phyloP scores from a whole-genome alignment of 768 basidiomycete genomes.

The Pleurotus tuber-regium region DNA sequence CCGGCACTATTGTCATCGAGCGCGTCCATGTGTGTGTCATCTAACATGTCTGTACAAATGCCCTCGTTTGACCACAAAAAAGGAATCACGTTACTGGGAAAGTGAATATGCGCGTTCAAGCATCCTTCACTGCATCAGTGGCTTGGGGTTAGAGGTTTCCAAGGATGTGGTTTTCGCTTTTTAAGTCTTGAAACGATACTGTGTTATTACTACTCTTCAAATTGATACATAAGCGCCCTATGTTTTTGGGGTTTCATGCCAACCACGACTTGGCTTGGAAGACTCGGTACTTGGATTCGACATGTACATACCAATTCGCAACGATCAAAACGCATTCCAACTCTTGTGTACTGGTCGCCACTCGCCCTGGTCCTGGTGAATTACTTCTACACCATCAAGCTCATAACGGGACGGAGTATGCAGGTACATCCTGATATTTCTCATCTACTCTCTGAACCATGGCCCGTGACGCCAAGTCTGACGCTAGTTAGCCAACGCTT shows the following conservation, averaged over 20 bases:
- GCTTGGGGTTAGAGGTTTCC: slow-evolving; percentile 41
- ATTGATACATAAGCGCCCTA: background rate
- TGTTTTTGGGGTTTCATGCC: background rate
- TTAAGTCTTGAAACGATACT: slow-evolving; percentile 5
- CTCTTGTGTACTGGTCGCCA: slow-evolving; percentile 56
- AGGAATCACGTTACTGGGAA: slow-evolving; percentile 26
- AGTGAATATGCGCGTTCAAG: slow-evolving; percentile 27
- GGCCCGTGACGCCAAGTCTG: too few relatives aligned
- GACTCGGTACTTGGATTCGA: background rate
- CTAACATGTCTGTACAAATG: background rate
- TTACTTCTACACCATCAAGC: slow-evolving; percentile 51
- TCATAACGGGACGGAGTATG: slow-evolving; percentile 67
- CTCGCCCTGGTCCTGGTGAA: slow-evolving; percentile 44
- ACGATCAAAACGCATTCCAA: background rate
- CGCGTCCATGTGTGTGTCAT: too few relatives aligned
- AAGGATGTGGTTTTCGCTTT: slow-evolving; percentile 36
- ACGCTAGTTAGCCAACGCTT: slow-evolving; percentile 55
- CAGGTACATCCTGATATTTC: slow-evolving; percentile 45
- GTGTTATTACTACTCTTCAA: too few relatives aligned
- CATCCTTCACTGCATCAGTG: slow-evolving; percentile 40
- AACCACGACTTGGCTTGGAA: background rate
- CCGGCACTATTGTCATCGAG: too few relatives aligned
- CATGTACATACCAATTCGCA: background rate
- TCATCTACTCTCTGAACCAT: background rate
- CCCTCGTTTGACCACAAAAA: slow-evolving; percentile 7